Evolutionary conservation across 352 stramenopile species (phyloP), one percentile per base, ranked within the genome.

Genomic region (Phytopythium litorale): DNA sequence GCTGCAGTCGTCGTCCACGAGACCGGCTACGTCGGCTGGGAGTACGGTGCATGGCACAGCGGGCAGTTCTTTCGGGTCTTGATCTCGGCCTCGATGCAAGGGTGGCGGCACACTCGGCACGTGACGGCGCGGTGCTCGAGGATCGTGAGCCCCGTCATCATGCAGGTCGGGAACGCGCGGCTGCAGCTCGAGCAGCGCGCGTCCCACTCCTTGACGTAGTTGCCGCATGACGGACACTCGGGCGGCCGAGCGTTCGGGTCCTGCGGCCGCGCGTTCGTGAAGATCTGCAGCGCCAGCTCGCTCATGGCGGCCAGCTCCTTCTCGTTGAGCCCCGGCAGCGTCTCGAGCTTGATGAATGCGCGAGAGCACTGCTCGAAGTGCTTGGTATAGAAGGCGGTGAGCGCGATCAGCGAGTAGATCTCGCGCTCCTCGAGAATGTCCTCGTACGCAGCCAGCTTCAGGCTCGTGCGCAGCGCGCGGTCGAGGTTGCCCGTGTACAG

Each of bases 321-420:
- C 1, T 91, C 83, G 16, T 64, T 73, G 48, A 81, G 52, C 45
- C 72, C 60, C 0, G 83, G 79, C 7, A 97, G 68, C 21, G 85
- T 96, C 66, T 98, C 93, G 30, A 98, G 81, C 67, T 98, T 96
- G 62, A 97, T 92, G 65, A 98, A 97, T 9, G 89, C 89, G 58
- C 85, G 84, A 46, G 84, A 97, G 72, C 90, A 98, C 46, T 97
- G 84, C 35, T 96, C 86, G 51, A 82, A 97, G 68, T 97, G 87
- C 40, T 92, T 91, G 58, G 83, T 97, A 66, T 97, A 93, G 65
- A 97, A 97, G 7, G 94, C 86, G 4, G 89, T 87, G 7, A 98
- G 73, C 2, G 89, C 94, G n/a, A 98, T 86, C 15, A 98, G 78
- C n/a, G 85, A 93, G 72, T 98, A 98, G 33, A 98, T 89, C 58